Base-by-base conservation (phyloP, 1,284 basidiomycete genomes). In the Apiotrichum gracile region DNA sequence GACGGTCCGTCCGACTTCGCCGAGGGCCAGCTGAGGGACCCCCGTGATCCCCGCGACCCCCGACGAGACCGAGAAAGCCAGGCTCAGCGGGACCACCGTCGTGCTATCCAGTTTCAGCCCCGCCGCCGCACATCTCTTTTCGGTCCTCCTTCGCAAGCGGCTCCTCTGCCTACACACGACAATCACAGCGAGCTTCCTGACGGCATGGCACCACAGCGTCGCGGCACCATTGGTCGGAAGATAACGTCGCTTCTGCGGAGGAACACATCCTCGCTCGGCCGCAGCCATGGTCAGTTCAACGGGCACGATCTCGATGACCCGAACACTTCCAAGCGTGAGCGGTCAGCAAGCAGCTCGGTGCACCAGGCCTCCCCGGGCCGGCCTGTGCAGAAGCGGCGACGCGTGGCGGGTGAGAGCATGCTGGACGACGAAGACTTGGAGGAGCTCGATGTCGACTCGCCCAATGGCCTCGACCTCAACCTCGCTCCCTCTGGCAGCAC, bases 311-410 rank as follows among this genome's bases (percentile, higher is more conserved):
- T 14, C 38, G 37, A 40, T 22, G 24, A 44, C 24, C 34, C 35
- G 19, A 31, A 25, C 35, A 33, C 29, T 16, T 16, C 49, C 10
- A 59, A 59, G 27, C 54, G 58, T 46, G 58, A 59, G 42, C 51
- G 58, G 1, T 55, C 54, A 22, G 43, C 43, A 9, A 45, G 43
- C 19, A 53, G 52, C 22, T 53, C 51, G 14, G 46, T 41, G 7
- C 54, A 59, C 24, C 48, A 38, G 13, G 34, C 26, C 10, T 35
- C 50, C n/a, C 46, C 33, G 40, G 34, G 34, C 5, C 43, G 53
- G 17, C 51, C 54, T 0, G 47, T 42, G 0, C 51, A 38, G 7
- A 59, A 59, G 19, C 51, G 58, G 4, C 46, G 54, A 2, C 47
- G 58, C 6, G 49, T 59, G 16, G 21, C 29, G 5, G 35, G 17